These are phyloP conservation scores for Phialophora verrucosa DNA, from an alignment of 2,329 filamentous ascomycete genomes.

Conservation along the genomic window DNA sequence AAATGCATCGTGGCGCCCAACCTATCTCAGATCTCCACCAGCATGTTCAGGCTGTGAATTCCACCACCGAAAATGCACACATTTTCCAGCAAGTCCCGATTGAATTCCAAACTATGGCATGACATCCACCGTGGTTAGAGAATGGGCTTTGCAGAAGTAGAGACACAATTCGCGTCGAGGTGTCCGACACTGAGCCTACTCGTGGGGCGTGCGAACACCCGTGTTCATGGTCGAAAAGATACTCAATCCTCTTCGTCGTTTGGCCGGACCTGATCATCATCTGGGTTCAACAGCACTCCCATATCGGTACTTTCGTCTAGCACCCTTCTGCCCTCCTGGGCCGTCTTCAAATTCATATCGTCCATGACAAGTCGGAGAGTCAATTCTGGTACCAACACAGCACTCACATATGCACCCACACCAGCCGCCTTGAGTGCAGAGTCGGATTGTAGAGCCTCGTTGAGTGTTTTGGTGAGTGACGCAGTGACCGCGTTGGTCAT, in stretches of 20 bases:
- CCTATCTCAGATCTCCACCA: too few species aligned
- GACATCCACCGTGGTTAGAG: neutral
- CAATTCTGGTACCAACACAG: slow-evolving; percentile 77
- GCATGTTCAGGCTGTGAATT: too few species aligned
- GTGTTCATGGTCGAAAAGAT: neutral
- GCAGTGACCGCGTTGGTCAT: slow-evolving; percentile 60
- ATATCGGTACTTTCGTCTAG: slow-evolving; percentile 70
- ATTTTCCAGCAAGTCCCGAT: neutral
- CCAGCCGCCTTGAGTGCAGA: slow-evolving; percentile 69
- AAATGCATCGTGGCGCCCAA: too few species aligned
- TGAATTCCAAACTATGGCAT: neutral
- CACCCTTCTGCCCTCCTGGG: slow-evolving; percentile 56
- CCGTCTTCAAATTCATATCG: slow-evolving; percentile 57
- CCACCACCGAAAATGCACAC: too few species aligned
- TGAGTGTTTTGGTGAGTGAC: slow-evolving; percentile 57
- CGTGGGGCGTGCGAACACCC: neutral
- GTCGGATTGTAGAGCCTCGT: slow-evolving; percentile 67
- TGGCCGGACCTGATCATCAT: slow-evolving; percentile 60
- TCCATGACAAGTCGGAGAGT: slow-evolving; percentile 62
- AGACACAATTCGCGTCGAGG: neutral
- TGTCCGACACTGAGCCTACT: neutral
- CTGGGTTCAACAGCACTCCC: slow-evolving; percentile 71
- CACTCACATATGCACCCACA: slow-evolving; percentile 71
- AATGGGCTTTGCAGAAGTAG: neutral
- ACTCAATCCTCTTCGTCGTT: slow-evolving; percentile 43